Conservation (phyloP, 257 asterid species). For the Fraxinus cuspidata region DNA sequence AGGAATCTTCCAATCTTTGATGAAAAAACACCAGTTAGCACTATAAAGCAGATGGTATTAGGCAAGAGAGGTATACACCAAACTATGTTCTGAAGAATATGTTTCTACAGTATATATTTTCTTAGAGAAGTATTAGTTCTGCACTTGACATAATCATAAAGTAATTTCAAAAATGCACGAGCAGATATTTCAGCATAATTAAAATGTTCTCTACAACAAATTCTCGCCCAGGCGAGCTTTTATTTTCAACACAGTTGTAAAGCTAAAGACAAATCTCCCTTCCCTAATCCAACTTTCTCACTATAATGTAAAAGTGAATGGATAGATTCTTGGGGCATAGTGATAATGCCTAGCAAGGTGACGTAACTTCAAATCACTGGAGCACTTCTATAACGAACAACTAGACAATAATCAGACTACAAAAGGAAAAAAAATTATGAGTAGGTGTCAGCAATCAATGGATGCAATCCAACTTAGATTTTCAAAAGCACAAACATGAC, state of each 20-base stretch:
- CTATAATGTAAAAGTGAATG: background rate
- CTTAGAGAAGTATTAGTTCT: constrained; percentile 1
- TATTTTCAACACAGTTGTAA: background rate
- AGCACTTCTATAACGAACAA: background rate
- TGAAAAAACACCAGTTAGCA: too few species aligned
- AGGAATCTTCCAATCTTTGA: too few species aligned
- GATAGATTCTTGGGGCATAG: background rate
- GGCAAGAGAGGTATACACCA: background rate
- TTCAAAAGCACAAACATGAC: background rate
- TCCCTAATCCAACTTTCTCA: background rate
- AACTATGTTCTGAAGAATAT: constrained; percentile 2
- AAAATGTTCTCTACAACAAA: background rate
- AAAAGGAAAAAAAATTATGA: background rate
- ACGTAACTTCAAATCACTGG: background rate
- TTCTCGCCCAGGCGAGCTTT: background rate
- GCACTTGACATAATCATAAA: background rate
- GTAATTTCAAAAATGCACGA: constrained; percentile 9
- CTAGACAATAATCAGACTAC: background rate
- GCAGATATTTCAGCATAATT: constrained; percentile 7
- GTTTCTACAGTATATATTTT: background rate
- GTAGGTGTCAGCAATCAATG: background rate
- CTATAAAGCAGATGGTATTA: background rate
- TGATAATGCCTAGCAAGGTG: background rate
- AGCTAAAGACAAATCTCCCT: background rate
- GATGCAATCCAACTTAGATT: constrained; percentile 15